A percentile compares a stretch with the other conserved stretches of the same genome.
These are phyloP conservation scores for Paraglomus brasilianum DNA, from an alignment of 192 early-diverging fungal genomes.

Conservation along the genomic window DNA sequence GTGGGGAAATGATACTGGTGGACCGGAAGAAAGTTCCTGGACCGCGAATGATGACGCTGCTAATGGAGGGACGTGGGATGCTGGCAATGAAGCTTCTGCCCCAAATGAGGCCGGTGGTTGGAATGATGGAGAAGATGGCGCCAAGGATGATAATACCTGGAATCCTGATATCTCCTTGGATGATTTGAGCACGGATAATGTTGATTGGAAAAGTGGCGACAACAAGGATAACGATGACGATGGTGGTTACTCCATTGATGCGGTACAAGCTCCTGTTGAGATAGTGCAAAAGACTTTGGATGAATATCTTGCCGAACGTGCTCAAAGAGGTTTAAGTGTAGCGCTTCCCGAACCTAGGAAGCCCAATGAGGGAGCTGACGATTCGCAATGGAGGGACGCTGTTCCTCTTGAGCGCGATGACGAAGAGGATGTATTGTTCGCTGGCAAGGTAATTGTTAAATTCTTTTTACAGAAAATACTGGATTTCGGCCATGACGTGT, in stretches of 20 bases:
- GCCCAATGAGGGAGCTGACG: constrained; percentile 87
- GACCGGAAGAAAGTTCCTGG: neutral
- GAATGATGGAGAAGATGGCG: constrained; percentile 41
- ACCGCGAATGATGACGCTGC: neutral
- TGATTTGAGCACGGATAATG: neutral
- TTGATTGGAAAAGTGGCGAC: constrained; percentile 1
- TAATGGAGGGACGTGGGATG: constrained; percentile 2
- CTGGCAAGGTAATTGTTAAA: constrained; percentile 57
- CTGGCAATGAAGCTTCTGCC: constrained; percentile 38
- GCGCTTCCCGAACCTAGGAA: constrained; percentile 65
- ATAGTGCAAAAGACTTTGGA: constrained; percentile 83
- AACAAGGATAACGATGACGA: constrained; percentile 29
- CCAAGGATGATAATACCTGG: constrained; percentile 34
- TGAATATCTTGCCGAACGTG: constrained; percentile 79
- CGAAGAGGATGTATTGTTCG: constrained; percentile 70
- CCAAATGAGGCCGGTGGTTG: constrained; percentile 39
- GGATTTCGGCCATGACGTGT: neutral
- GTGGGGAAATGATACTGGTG: constrained; percentile 32
- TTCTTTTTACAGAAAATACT: neutral
- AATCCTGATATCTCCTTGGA: neutral
- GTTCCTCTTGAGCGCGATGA: constrained; percentile 71
- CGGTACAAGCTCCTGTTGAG: constrained; percentile 63
- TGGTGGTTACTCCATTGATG: constrained; percentile 40
- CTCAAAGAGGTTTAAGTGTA: constrained; percentile 57
- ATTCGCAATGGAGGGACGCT: constrained; percentile 77